These are phyloP conservation scores for Corchorus olitorius DNA, from an alignment of 345 rosid genomes.

Conservation along the genomic window DNA sequence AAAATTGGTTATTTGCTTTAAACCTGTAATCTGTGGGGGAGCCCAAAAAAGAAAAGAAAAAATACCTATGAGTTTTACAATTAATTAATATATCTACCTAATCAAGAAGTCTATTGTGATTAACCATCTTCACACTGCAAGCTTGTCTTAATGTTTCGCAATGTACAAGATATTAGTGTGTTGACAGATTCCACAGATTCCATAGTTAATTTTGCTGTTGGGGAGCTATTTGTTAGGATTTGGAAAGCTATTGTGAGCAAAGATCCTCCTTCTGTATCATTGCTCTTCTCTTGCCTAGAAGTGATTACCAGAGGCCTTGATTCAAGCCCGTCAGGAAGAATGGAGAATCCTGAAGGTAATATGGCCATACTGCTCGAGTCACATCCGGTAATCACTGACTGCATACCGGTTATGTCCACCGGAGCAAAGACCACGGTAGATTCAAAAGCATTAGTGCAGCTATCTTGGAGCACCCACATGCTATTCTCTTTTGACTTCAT, in stretches of 20 bases:
- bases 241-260: conserved; percentile 85
- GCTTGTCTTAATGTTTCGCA: conserved; percentile 75
- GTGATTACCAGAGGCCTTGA: conserved; percentile 86
- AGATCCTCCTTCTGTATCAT: conserved; percentile 76
- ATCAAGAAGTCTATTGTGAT: conserved; percentile 19
- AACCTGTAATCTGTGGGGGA: conserved; percentile 11
- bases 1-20: conserved; percentile 16
- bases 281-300: conserved; percentile 77
- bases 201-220: conserved; percentile 62
- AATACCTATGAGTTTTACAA: conserved; percentile 35
- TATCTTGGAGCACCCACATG: conserved; percentile 86
- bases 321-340: conserved; percentile 87
- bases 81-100: conserved; percentile 25
- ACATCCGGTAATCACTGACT: conserved; percentile 83
- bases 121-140: conserved; percentile 83
- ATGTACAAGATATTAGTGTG: conserved; percentile 74
- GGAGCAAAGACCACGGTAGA: conserved; percentile 82
- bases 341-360: conserved; percentile 92
- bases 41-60: not conserved
- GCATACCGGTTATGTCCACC: conserved; percentile 76
- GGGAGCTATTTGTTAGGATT: conserved; percentile 63
- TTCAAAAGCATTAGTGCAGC: conserved; percentile 83
- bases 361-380: conserved; percentile 83
- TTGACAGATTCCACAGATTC: conserved; percentile 87
- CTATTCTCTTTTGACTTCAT: conserved; percentile 73